phyloP scores from a whole-genome alignment of 805 yeast species.

The Candida silvicultrix region DNA sequence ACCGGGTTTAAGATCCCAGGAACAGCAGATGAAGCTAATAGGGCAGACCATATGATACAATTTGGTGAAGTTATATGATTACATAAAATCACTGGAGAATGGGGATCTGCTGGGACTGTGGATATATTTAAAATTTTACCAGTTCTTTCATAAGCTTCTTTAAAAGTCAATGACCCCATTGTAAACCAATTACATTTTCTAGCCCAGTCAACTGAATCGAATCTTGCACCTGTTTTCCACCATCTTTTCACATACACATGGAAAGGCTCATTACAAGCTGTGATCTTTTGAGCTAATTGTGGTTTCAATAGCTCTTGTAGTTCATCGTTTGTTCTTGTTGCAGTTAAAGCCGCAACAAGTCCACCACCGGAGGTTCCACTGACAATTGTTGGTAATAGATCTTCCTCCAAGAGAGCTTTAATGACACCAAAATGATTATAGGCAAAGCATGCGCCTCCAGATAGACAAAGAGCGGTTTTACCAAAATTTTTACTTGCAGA shows the following conservation, averaged over 20 bases:
- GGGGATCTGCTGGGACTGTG: slow-evolving; percentile 78
- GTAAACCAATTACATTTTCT: slow-evolving; percentile 64
- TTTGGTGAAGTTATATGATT: slow-evolving; percentile 73
- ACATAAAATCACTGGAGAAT: slow-evolving; percentile 74
- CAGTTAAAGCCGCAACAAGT: slow-evolving; percentile 62
- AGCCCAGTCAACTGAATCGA: slow-evolving; percentile 74
- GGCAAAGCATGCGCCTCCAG: slow-evolving; percentile 79
- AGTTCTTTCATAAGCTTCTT: slow-evolving; percentile 61
- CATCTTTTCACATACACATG: slow-evolving; percentile 55
- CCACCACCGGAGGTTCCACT: slow-evolving; percentile 85
- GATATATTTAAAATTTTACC: slow-evolving; percentile 69
- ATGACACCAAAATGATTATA: slow-evolving; percentile 74
- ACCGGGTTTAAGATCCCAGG: slow-evolving; percentile 81
- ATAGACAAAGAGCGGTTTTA: slow-evolving; percentile 60
- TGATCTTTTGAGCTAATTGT: slow-evolving; percentile 52
- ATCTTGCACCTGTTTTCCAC: slow-evolving; percentile 73
- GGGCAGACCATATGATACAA: slow-evolving; percentile 75
- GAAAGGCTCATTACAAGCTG: slow-evolving; percentile 64
- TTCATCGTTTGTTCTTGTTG: slow-evolving; percentile 67
- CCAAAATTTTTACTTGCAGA: slow-evolving; percentile 62
- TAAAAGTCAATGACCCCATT: slow-evolving; percentile 62
- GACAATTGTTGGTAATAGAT: slow-evolving; percentile 58
- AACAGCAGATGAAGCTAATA: slow-evolving; percentile 75
- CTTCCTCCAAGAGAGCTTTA: slow-evolving; percentile 62
- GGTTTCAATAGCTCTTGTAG: slow-evolving; percentile 47